Base-by-base conservation (phyloP, 2,329 filamentous ascomycete species). In the Pyrenophora seminiperda region DNA sequence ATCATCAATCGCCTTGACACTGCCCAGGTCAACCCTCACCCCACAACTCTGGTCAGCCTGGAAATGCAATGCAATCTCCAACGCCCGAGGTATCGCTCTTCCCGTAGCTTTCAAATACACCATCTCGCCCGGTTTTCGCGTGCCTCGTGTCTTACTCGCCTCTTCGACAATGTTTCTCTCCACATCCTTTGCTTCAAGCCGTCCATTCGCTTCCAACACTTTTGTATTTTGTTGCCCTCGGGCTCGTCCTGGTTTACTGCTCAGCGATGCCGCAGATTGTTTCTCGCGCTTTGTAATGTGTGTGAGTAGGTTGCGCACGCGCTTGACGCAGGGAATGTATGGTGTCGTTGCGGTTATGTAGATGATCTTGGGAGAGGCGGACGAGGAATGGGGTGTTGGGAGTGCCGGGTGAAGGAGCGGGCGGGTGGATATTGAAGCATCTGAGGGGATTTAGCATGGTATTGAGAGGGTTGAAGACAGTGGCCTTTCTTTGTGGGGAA, bases 261-360 rank as follows among this genome's bases (percentile, higher is more conserved):
- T 13, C 24, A 44, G 40, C 1, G 54, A 47, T 5, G 54, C 48
- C 4, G 32, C 7, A 2, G 72, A 70, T 56, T 79, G 76, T 3
- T 75, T 75, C 0, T 76, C 74, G 18, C 82, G 78, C 44, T 81
- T 81, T 2, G 81, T 75, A 3, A 81, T 78, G 30, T 80, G 77
- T 36, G 82, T 76, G 3, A 91, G 82, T 1, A 85, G 79, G 52
- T 83, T 83, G 53, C 83, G 82, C 11, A 86, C 81, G 41, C 87
- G 85, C 62, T 84, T 84, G 10, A 89, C 79, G 4, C 83, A 78
- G 9, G 86, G 82, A 72, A 90, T 82, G 76, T 90, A 89, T 5
- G 86, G 84, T 0, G 87, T 85, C 30, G 77, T 77, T 32, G 81
- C 73, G 30, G 83, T 84, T 49, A 91, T 77, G 75, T 90, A 90